A percentile compares a stretch with the other conserved stretches of the same genome.
These are phyloP conservation scores for Viscum album DNA, from an alignment of 177 flowering plant genomes.

Conservation along the genomic window DNA sequence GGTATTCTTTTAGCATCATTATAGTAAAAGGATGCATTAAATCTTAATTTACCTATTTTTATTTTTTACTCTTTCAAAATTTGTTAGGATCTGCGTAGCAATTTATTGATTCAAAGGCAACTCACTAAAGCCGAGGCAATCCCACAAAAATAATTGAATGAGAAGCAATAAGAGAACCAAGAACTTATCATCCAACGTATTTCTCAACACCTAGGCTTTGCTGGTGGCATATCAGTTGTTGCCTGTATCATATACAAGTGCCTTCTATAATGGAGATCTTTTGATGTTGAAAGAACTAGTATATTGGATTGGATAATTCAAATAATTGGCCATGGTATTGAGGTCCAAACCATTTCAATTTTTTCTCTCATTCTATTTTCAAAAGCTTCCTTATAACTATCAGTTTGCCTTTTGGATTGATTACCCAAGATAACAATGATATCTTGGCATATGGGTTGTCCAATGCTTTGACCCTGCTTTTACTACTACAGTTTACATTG, in stretches of 20 bases:
- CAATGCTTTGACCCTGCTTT: conserved; percentile 79
- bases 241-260: conserved; percentile 95
- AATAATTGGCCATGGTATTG: conserved; percentile 83
- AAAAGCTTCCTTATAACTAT: conserved; percentile 9
- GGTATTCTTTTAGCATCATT: no score
- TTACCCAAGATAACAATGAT: conserved; percentile 90
- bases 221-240: conserved; percentile 75
- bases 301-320: conserved; percentile 89
- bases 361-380: conserved; percentile 5
- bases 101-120: conserved; percentile 44
- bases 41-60: no score
- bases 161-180: conserved; percentile 94
- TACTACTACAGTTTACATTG: conserved; percentile 81
- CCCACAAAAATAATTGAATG: conserved; percentile 93
- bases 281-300: conserved; percentile 93
- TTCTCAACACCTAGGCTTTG: conserved; percentile 70
- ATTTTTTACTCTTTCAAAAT: no score
- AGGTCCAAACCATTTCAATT: conserved; percentile 38
- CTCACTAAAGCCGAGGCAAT: conserved; percentile 67
- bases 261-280: conserved; percentile 94
- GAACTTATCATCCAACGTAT: conserved; percentile 80
- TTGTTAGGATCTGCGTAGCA: conserved; percentile 53
- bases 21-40: background rate
- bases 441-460: conserved; percentile 87
- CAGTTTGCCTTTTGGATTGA: conserved; percentile 15